Base-by-base conservation (phyloP, 169 alveolate species). In the Cryptosporidium ryanae region DNA sequence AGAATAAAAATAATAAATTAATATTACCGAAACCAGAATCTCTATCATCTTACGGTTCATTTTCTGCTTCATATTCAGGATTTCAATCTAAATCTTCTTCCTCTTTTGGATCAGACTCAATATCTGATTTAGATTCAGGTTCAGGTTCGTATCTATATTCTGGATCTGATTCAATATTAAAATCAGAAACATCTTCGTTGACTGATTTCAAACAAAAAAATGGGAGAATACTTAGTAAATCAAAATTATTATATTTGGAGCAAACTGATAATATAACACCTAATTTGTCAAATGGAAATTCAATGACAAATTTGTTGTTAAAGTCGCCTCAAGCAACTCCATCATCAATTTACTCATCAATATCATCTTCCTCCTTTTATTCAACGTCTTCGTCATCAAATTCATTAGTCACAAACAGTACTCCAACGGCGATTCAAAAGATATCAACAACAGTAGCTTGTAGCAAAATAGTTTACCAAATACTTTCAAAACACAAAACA, bases 291-390 rank as follows among this genome's bases (percentile, higher is more conserved):
- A 29, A 64, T 50, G 50, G 55, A n/a, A 50, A 64, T 10, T 55
- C 65, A 68, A 49, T 48, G 25, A 48, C 55, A 2, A 68, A 55
- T 18, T 31, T 52, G 29, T 50, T 52, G 44, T 21, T 52, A 13
- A 68, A 32, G n/a, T 68, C 83, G 13, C 67, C 83, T 12, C 83
- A 64, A 32, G 55, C 32, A 31, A 52, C 83, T n/a, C 83, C 83
- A 31, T 49, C 66, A 15, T 68, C 83, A n/a, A 32, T 68, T 21
- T 68, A 50, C 38, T 68, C 83, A 8, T 68, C 83, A 2, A 18
- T 55, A 15, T 68, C 83, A 27, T 68, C 83, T 15, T 68, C 83
- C 4, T 68, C 83, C 17, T 68, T 52, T 29, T 68, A 68, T 32
- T 68, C 83, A 23, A 49, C 83, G 25, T 27, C 83, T 2, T 68